Conservation (phyloP, 495 filamentous ascomycete genomes). For the Aspergillus diversus region DNA sequence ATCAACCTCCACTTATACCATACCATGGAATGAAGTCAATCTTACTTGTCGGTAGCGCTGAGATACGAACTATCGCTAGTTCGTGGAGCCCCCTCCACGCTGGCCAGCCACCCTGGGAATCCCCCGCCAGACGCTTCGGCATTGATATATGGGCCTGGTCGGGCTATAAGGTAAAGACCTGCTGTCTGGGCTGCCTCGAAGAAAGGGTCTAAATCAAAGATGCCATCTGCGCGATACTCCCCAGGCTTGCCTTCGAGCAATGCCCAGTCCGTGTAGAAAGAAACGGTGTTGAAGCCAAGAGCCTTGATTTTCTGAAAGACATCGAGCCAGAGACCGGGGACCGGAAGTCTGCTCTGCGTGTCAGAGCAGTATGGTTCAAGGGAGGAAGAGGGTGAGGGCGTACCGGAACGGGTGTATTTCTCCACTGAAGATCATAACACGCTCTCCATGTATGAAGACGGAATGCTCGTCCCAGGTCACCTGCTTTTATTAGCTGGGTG, state of each 20-base stretch:
- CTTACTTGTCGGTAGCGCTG: slow-evolving; percentile 18
- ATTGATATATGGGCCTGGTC: slow-evolving; percentile 68
- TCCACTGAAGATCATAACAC: slow-evolving; percentile 66
- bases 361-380: too few relatives aligned
- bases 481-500: too few relatives aligned
- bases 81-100: slow-evolving; percentile 57
- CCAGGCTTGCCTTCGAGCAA: slow-evolving; percentile 68
- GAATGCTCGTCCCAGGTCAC: slow-evolving; percentile 73
- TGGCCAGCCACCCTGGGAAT: slow-evolving; percentile 61
- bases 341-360: slow-evolving; percentile 68
- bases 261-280: slow-evolving; percentile 73
- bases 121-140: slow-evolving; percentile 63
- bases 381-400: too few relatives aligned
- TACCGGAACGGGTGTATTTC: slow-evolving; percentile 74
- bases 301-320: slow-evolving; percentile 77
- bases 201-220: slow-evolving; percentile 65
- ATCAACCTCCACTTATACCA: too few relatives aligned
- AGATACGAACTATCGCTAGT: slow-evolving; percentile 50
- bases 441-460: slow-evolving; percentile 64
- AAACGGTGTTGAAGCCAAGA: slow-evolving; percentile 69
- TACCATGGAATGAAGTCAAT: too few relatives aligned
- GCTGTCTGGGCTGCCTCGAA: slow-evolving; percentile 64
- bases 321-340: slow-evolving; percentile 69
- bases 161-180: slow-evolving; percentile 71
- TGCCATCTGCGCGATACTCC: slow-evolving; percentile 62